Conservation (phyloP, 2,329 filamentous ascomycete genomes). For the Fusarium floridanum region DNA sequence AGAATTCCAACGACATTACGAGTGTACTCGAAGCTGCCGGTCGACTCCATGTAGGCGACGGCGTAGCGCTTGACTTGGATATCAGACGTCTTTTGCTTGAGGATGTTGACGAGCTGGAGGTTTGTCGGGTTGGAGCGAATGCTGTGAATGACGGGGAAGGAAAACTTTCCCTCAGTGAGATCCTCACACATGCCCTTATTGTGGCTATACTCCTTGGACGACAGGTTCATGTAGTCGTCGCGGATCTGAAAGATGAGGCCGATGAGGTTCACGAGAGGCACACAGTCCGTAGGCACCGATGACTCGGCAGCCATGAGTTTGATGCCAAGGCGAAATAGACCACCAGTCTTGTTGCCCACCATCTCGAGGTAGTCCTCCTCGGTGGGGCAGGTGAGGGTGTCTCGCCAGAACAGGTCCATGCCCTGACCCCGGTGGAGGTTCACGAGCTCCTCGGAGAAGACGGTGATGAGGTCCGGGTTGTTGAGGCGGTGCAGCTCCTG, state of each 20-base stretch:
- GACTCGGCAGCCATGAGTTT: conserved; percentile 89
- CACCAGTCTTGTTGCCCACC: conserved; percentile 92
- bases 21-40: conserved; percentile 91
- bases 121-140: conserved; percentile 82
- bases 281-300: conserved; percentile 71
- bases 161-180: conserved; percentile 96
- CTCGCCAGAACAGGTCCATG: conserved; percentile 92
- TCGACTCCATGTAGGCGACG: conserved; percentile 89
- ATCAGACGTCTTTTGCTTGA: conserved; percentile 89
- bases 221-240: conserved; percentile 94
- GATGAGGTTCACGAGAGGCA: conserved; percentile 86
- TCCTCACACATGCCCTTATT: conserved; percentile 98
- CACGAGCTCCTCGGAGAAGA: conserved; percentile 85
- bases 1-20: conserved; percentile 74
- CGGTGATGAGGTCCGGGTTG: conserved; percentile 74
- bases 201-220: conserved; percentile 78
- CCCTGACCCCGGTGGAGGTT: conserved; percentile 90
- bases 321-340: conserved; percentile 85
- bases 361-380: conserved; percentile 95
- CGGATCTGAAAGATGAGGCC: conserved; percentile 92
- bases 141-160: conserved; percentile 93
- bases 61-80: conserved; percentile 93
- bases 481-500: conserved; percentile 79
- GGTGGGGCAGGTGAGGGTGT: conserved; percentile 84
- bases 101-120: conserved; percentile 88